phyloP scores from a whole-genome alignment of 306 rosid genomes.

The Betula pendula region DNA sequence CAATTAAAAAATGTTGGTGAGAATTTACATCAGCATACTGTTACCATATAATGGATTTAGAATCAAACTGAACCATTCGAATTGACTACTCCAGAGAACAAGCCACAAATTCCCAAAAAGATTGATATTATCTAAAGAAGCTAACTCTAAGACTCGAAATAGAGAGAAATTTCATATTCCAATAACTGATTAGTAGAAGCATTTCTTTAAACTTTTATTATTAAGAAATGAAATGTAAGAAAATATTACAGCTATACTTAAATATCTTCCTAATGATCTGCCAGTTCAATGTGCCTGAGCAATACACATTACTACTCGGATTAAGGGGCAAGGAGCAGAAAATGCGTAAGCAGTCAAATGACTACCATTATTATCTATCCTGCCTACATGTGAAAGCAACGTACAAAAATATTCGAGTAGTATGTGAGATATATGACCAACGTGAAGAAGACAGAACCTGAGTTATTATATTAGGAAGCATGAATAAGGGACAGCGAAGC shows the following conservation, averaged over 20 bases:
- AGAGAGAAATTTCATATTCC: no score
- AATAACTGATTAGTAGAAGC: neutral
- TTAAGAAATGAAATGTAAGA: neutral
- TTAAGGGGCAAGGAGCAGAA: neutral
- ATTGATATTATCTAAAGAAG: no score
- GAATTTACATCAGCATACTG: no score
- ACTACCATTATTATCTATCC: neutral
- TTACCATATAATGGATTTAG: no score
- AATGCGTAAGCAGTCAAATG: neutral
- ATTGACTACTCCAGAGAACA: no score
- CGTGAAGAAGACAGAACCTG: conserved; percentile 55
- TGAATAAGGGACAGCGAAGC: conserved; percentile 93
- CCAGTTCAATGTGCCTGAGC: neutral
- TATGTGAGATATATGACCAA: neutral
- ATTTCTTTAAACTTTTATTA: neutral
- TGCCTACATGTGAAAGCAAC: neutral
- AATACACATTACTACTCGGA: neutral
- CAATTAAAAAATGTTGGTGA: no score
- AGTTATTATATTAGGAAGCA: conserved; percentile 96
- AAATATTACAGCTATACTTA: neutral
- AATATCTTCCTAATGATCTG: neutral
- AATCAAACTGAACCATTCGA: no score
- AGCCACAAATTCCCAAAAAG: no score
- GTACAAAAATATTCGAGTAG: neutral
- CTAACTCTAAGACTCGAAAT: no score